These are phyloP conservation scores for Erythrobasidium hasegawianum DNA, from an alignment of 1,284 basidiomycete genomes.

Conservation along the genomic window DNA sequence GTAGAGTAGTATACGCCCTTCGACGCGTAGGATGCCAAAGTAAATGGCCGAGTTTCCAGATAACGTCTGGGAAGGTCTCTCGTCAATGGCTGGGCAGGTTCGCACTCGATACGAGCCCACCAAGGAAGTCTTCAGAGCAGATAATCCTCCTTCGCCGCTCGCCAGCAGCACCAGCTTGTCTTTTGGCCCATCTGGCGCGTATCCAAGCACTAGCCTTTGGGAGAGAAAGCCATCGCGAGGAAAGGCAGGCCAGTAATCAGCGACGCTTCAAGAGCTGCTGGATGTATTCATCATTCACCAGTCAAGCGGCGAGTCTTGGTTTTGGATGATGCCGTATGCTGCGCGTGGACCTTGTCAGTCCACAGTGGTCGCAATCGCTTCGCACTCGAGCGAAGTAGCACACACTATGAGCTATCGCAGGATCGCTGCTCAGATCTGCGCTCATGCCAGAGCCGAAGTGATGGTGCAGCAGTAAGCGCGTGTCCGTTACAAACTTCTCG, in stretches of 20 bases:
- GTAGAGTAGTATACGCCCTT: slow-evolving; percentile 25
- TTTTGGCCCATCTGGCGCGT: slow-evolving; percentile 22
- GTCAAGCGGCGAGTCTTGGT: slow-evolving; percentile 19
- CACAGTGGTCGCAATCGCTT: not conserved
- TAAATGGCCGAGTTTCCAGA: slow-evolving; percentile 16
- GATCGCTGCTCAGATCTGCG: slow-evolving; percentile 24
- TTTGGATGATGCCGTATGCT: slow-evolving; percentile 20
- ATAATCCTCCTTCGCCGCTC: slow-evolving; percentile 17
- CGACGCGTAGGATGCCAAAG: slow-evolving; percentile 27
- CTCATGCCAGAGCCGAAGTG: slow-evolving; percentile 11
- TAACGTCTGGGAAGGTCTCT: not conserved
- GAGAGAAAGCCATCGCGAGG: not conserved
- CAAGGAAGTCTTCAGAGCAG: slow-evolving; percentile 14
- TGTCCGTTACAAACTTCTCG: too few relatives aligned
- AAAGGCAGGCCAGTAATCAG: not conserved
- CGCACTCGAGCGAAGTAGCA: not conserved
- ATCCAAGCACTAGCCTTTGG: slow-evolving; percentile 25
- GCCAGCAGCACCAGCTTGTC: slow-evolving; percentile 20
- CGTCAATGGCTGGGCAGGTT: not conserved
- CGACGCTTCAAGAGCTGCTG: not conserved
- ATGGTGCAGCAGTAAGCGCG: too few relatives aligned
- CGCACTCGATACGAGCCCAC: slow-evolving; percentile 3
- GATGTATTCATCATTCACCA: slow-evolving; percentile 6
- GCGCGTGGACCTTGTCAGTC: not conserved
- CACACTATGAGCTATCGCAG: slow-evolving; percentile 18